Conservation (phyloP, 2,329 filamentous ascomycete species). For the Tolypocladium ophioglossoides region DNA sequence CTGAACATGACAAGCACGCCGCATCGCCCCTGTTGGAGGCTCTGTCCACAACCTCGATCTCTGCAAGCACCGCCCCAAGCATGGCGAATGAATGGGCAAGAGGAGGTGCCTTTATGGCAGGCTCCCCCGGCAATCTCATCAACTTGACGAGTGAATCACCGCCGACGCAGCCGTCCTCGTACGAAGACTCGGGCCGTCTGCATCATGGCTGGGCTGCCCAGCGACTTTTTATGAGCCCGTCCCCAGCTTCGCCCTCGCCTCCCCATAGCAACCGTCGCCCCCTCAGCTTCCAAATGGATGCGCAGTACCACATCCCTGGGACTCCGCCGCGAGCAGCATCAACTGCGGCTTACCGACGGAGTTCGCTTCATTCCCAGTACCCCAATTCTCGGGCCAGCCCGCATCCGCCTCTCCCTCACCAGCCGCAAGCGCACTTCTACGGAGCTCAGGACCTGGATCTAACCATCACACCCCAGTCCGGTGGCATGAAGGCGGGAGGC, state of each 20-base stretch:
- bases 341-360: constrained; percentile 27
- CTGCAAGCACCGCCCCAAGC: constrained; percentile 36
- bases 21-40: constrained; percentile 38
- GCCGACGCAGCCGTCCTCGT: constrained; percentile 41
- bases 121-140: constrained; percentile 43
- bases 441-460: constrained; percentile 64
- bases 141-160: constrained; percentile 41
- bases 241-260: constrained; percentile 31
- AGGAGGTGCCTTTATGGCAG: constrained; percentile 25
- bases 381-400: constrained; percentile 32
- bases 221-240: constrained; percentile 31
- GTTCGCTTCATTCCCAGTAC: constrained; percentile 41
- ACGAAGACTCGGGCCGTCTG: constrained; percentile 34
- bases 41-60: constrained; percentile 36
- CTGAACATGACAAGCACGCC: constrained; percentile 31
- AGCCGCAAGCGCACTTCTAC: constrained; percentile 70
- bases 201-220: constrained; percentile 36
- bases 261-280: constrained; percentile 30
- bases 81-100: constrained; percentile 36
- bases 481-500: constrained; percentile 52
- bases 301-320: constrained; percentile 30
- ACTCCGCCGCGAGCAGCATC: constrained; percentile 24
- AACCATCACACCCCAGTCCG: constrained; percentile 45
- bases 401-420: constrained; percentile 59
- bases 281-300: constrained; percentile 44